Percentiles rank a stretch among this genome's conserved stretches.
Evolutionary conservation across 495 filamentous ascomycete genomes (phyloP).

Genomic region (Aspergillus sclerotiicarbonarius): DNA sequence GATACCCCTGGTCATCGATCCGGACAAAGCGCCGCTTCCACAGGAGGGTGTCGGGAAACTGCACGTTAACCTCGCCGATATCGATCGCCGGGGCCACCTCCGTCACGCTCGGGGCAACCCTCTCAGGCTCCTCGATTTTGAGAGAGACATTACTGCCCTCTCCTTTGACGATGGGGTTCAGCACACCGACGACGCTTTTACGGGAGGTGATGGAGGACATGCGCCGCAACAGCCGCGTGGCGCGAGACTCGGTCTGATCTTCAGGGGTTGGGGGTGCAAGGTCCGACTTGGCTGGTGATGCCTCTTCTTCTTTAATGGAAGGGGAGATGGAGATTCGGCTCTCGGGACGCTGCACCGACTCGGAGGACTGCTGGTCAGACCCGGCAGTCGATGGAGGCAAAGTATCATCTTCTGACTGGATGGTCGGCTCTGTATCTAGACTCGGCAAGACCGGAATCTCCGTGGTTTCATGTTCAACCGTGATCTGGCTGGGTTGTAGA

Average conservation of each 20-base stretch:
- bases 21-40: slow-evolving; percentile 87
- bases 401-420: slow-evolving; percentile 28
- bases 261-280: slow-evolving; percentile 43
- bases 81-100: slow-evolving; percentile 51
- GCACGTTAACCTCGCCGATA: slow-evolving; percentile 87
- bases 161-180: slow-evolving; percentile 60
- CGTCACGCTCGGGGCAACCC: slow-evolving; percentile 13
- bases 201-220: slow-evolving; percentile 70
- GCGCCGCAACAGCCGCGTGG: slow-evolving; percentile 75
- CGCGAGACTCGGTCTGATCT: slow-evolving; percentile 65
- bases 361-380: slow-evolving; percentile 23
- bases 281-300: slow-evolving; percentile 39
- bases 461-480: slow-evolving; percentile 64
- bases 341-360: slow-evolving; percentile 30
- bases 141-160: slow-evolving; percentile 43
- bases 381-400: slow-evolving; percentile 37
- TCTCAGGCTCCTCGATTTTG: slow-evolving; percentile 35
- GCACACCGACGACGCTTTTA: slow-evolving; percentile 56
- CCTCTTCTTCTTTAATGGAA: slow-evolving; percentile 34
- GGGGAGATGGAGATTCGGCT: slow-evolving; percentile 42
- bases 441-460: slow-evolving; percentile 21
- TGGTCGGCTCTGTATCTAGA: slow-evolving; percentile 15
- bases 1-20: slow-evolving; percentile 71
- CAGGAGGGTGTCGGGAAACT: slow-evolving; percentile 87
- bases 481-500: slow-evolving; percentile 67